phyloP scores from a whole-genome alignment of 176 grass and related monocot genomes.

The Thinopyrum elongatum region DNA sequence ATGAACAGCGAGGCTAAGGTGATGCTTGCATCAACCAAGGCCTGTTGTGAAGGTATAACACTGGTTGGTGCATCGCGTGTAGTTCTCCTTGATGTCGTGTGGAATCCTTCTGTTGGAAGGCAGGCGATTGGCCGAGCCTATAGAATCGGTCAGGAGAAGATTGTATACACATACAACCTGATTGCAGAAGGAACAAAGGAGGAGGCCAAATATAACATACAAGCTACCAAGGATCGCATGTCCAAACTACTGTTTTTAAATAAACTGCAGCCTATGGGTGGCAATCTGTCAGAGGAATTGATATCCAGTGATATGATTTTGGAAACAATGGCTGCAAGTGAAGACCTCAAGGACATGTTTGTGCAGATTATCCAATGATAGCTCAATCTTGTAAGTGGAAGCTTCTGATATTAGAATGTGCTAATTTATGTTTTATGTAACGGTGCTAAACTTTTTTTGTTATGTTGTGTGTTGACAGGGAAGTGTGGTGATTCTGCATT shows the following conservation, averaged over 20 bases:
- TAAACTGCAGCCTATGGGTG: neutral
- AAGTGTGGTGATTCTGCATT: neutral
- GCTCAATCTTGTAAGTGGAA: constrained; percentile 11
- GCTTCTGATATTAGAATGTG: neutral
- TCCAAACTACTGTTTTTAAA: constrained; percentile 51
- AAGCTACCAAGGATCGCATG: constrained; percentile 48
- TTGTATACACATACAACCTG: too few relatives aligned
- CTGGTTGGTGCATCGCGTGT: too few relatives aligned
- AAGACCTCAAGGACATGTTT: constrained; percentile 52
- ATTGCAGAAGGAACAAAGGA: constrained; percentile 35
- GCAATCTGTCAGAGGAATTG: constrained; percentile 9
- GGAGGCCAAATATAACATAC: constrained; percentile 44
- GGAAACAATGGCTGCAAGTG: constrained; percentile 47
- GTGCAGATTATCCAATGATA: constrained; percentile 31
- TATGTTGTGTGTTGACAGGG: neutral
- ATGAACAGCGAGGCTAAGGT: constrained; percentile 20
- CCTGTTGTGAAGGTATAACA: too few relatives aligned
- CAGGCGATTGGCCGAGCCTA: too few relatives aligned
- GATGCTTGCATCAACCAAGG: too few relatives aligned
- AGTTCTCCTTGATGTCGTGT: too few relatives aligned
- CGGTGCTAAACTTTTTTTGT: neutral
- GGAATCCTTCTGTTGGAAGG: too few relatives aligned
- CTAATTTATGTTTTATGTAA: neutral
- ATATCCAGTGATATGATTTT: constrained; percentile 56
- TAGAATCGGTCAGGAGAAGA: too few relatives aligned